Base-by-base conservation (phyloP, 345 rosid genomes). In the Eucalyptus lansdowneana region DNA sequence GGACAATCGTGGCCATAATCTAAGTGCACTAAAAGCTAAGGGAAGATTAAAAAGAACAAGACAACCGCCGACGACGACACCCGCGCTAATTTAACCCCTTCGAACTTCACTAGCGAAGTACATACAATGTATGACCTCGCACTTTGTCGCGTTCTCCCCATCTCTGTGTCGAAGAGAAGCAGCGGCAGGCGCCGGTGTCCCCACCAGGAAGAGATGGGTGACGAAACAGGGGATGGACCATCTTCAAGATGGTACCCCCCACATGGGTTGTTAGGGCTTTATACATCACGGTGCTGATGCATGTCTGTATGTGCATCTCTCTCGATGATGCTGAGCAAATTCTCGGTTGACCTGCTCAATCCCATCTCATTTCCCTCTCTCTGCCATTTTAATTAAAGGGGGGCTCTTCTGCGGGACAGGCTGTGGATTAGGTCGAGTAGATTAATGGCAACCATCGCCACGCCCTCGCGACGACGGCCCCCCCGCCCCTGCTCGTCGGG, bases 211-310 rank as follows among this genome's bases (percentile, higher is more conserved):
- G 51, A 16, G 89, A 86, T 31, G 47, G 40, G 42, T 51, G 87
- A 88, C 24, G 86, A 50, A 51, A 42, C n/a, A 15, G 67, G 15
- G 87, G 27, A 86, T 56, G 80, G 93, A 90, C 56, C 94, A 91
- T 89, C 88, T 89, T 50, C 13, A 19, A 56, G 90, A 87, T 87
- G 86, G 88, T 58, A 31, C n/a, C 62, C 62, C 29, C 60, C 93
- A 93, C 95, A 93, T 93, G 94, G 94, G 90, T 6, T 93, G 93
- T 87, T 88, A 88, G 88, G 88, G 90, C 89, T 90, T 91, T 53
- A 51, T 29, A n/a, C 60, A 31, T 86, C 44, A 86, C 27, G 58
- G 56, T 14, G 15, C 29, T 11, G 56, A 27, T 51, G 44, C 42
- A 34, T 47, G 37, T 29, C 6, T 86, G 62, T 19, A 22, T 51